Evolutionary conservation across 106 monocot species (phyloP).

Genomic region (Dendrobium officinale): DNA sequence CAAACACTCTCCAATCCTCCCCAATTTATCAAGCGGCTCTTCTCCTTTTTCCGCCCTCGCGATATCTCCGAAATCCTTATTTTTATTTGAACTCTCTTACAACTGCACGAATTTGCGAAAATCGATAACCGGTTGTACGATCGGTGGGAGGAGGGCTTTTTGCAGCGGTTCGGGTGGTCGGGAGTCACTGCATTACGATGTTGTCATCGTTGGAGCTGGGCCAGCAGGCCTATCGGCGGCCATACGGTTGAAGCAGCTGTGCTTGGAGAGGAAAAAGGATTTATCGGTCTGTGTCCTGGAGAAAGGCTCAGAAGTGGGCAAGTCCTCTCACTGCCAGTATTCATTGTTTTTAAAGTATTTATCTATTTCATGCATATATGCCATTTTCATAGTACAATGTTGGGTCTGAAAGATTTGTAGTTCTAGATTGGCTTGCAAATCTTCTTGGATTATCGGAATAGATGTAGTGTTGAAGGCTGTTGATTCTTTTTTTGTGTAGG

Average conservation of each 20-base stretch:
- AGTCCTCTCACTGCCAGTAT: not conserved
- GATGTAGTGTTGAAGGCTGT: not conserved
- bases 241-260: slow-evolving; percentile 85
- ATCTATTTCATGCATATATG: not conserved
- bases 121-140: not conserved
- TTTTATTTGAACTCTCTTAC: not conserved
- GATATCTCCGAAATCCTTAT: not conserved
- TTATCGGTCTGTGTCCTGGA: slow-evolving; percentile 83
- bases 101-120: not conserved
- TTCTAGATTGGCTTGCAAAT: not conserved
- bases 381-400: not conserved
- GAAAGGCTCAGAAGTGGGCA: slow-evolving; percentile 94
- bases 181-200: slow-evolving; percentile 68
- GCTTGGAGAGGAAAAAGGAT: slow-evolving; percentile 48
- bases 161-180: slow-evolving; percentile 26
- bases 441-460: not conserved
- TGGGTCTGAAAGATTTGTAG: not conserved
- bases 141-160: slow-evolving; percentile 25
- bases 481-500: not conserved
- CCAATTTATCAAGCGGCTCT: not conserved
- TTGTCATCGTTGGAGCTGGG: slow-evolving; percentile 85
- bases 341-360: not conserved
- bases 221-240: slow-evolving; percentile 78
- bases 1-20: not conserved
- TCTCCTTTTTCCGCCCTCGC: not conserved